These are phyloP conservation scores for Eutypa lata DNA, from an alignment of 2,329 filamentous ascomycete genomes.

Conservation along the genomic window DNA sequence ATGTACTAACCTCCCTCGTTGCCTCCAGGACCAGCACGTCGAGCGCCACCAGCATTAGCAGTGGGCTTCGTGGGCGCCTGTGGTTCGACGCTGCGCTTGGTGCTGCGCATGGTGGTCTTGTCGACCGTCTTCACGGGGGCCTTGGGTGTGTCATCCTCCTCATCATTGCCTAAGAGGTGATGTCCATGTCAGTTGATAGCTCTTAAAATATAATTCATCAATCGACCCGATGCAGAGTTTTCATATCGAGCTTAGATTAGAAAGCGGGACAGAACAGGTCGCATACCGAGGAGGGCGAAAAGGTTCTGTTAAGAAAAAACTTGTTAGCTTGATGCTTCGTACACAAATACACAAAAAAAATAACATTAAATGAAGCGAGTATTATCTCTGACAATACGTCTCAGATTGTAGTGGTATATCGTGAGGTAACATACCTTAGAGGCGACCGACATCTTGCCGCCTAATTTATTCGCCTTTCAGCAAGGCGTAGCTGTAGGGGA, in stretches of 20 bases:
- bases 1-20: constrained; percentile 80
- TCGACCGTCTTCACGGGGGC: constrained; percentile 87
- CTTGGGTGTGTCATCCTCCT: constrained; percentile 69
- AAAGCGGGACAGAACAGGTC: constrained; percentile 22
- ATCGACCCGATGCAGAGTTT: constrained; percentile 2
- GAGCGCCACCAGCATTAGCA: constrained; percentile 38
- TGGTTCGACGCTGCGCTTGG: constrained; percentile 82
- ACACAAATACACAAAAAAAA: background rate
- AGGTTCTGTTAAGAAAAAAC: constrained; percentile 66
- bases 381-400: too few relatives aligned
- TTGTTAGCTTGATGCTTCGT: constrained; percentile 19
- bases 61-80: constrained; percentile 57
- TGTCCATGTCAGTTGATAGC: constrained; percentile 21
- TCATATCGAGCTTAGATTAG: constrained; percentile 2
- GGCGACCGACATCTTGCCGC: constrained; percentile 61
- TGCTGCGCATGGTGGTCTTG: constrained; percentile 70
- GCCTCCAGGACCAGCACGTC: constrained; percentile 61
- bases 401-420: background rate
- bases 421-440: constrained; percentile 48
- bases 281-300: constrained; percentile 95
- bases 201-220: background rate
- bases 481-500: constrained; percentile 39
- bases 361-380: background rate
- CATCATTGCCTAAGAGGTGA: constrained; percentile 53
- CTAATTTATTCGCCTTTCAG: constrained; percentile 49